Base-by-base conservation (phyloP, 2,329 filamentous ascomycete species). In the Onygena corvina region DNA sequence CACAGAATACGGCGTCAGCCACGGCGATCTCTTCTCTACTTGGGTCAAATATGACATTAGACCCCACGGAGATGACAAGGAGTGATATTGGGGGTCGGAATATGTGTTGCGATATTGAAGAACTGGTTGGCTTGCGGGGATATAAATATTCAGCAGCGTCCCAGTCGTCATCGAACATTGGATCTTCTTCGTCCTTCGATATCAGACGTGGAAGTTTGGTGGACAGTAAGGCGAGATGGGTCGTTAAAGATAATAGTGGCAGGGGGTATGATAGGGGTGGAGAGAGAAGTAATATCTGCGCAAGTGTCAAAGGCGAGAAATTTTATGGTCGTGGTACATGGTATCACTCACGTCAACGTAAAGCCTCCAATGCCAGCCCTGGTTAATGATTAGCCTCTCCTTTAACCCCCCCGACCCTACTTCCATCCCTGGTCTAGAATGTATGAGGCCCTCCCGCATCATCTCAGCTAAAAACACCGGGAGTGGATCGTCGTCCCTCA, bases 151-250 rank as follows among this genome's bases (percentile, higher is more conserved):
- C 75, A 1, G 88, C 81, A 12, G 84, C 84, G 55, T 84, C 86
- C 92, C 92, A 98, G 70, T 98, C 92, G 68, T 98, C 92, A 70
- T 95, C 84, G 68, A 98, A 98, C 63, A 95, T 81, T 9, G 92
- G 92, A 59, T 98, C 92, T 70, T 98, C 92, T 68, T 96, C 90
- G 51, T 79, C 79, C 65, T 94, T 85, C 1, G 89, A 95, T 64
- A 86, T 86, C 47, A 95, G 74, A 21, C 81, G 77, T 5, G 92
- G 92, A 2, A 96, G 75, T 55, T 84, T 81, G 4, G 92, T 90
- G 25, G 86, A 82, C 54, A 95, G 80, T 42, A 98, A 83, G 2
- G 92, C 92, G 53, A 98, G 82, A 64, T 98, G 89, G 44, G 86
- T 90, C 16, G 92, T 94, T 51, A 96, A 77, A 27, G 88, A 94